Conservation (phyloP, 2,329 filamentous ascomycete genomes). For the Periglandula ipomoeae region DNA sequence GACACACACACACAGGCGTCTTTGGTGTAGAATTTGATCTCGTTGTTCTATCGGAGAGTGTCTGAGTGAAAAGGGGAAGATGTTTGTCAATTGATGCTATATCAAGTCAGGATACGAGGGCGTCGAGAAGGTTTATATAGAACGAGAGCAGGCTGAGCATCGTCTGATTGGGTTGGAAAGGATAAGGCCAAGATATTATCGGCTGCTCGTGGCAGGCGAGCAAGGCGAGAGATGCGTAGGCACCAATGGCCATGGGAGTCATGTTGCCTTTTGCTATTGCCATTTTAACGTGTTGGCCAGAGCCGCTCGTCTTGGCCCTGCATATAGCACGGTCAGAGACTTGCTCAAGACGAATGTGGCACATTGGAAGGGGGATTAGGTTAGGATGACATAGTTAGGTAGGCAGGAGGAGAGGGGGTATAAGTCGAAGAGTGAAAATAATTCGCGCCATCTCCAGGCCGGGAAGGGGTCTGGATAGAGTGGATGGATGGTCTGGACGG, state of each 20-base stretch:
- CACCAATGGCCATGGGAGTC: not conserved
- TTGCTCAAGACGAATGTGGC: not conserved
- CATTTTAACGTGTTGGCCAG: not conserved
- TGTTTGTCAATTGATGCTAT: not conserved
- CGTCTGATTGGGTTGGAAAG: not conserved
- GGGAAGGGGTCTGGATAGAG: not conserved
- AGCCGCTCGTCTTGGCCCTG: not conserved
- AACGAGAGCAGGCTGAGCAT: not conserved
- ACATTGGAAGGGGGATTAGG: not conserved
- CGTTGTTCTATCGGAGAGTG: not conserved
- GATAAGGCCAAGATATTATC: not conserved
- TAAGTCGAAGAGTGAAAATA: not conserved
- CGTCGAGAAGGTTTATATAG: not conserved
- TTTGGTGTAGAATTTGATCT: not conserved
- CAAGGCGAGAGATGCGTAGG: not conserved
- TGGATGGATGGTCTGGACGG: not conserved
- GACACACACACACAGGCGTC: too few species aligned
- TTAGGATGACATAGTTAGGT: not conserved
- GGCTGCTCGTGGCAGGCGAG: not conserved
- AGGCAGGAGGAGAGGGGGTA: not conserved
- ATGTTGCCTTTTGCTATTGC: not conserved
- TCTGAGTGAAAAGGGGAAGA: not conserved
- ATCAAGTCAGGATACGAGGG: not conserved
- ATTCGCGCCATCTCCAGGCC: not conserved
- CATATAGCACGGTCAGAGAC: not conserved